Evolutionary conservation across 805 yeast genomes (phyloP).

Genomic region (Helenozyma baotianmanensis): DNA sequence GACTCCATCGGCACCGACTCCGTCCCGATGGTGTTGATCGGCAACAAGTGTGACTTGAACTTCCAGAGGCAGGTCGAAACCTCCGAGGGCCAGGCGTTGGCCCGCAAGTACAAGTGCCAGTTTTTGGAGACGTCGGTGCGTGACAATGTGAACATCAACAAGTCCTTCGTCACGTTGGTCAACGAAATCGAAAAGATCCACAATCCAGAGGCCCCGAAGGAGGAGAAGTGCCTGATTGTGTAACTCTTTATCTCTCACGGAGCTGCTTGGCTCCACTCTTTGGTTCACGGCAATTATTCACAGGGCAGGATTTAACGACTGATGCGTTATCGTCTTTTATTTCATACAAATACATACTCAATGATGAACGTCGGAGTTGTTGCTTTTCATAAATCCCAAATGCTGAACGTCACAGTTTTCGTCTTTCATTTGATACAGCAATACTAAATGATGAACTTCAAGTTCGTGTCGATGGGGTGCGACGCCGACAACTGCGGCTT

Average conservation of each 20-base stretch:
- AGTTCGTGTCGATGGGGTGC: conserved; percentile 37
- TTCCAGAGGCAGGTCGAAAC: conserved; percentile 17
- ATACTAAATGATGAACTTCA: conserved; percentile 27
- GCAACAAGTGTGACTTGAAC: conserved; percentile 16
- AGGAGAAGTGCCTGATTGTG: conserved; percentile 50
- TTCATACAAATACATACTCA: too few relatives aligned
- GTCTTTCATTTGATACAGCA: too few relatives aligned
- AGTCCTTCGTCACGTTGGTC: conserved; percentile 58
- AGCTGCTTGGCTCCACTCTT: too few relatives aligned
- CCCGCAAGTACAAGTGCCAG: conserved; percentile 40
- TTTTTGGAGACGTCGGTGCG: conserved; percentile 49
- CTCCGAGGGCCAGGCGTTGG: conserved; percentile 34
- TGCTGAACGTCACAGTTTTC: too few relatives aligned
- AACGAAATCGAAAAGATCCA: conserved; percentile 57
- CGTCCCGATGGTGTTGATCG: conserved; percentile 42
- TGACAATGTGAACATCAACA: conserved; percentile 40
- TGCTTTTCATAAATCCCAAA: too few relatives aligned
- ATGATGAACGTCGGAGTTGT: too few relatives aligned
- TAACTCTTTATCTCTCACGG: too few relatives aligned
- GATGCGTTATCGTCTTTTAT: too few relatives aligned
- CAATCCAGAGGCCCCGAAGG: conserved; percentile 43
- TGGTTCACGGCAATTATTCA: too few relatives aligned
- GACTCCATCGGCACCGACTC: conserved; percentile 54
- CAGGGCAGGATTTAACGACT: too few relatives aligned
- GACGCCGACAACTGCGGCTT: conserved; percentile 38